These are phyloP conservation scores for Chrysoporthe puriensis DNA, from an alignment of 2,329 filamentous ascomycete species.

Conservation along the genomic window DNA sequence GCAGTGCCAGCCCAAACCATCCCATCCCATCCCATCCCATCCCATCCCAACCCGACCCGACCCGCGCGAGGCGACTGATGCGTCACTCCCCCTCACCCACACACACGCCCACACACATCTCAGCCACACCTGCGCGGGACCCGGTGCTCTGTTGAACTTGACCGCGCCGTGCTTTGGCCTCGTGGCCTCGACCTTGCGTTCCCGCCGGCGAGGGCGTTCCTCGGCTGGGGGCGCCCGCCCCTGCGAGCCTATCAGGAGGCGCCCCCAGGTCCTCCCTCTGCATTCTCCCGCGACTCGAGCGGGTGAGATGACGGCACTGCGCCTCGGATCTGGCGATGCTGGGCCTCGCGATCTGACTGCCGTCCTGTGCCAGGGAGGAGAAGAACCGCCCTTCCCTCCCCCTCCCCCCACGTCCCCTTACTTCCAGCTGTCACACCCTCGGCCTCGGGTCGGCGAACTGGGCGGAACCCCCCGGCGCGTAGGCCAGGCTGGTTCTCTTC, in stretches of 20 bases:
- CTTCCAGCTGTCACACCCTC: not conserved
- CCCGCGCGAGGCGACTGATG: not conserved
- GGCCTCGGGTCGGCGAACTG: not conserved
- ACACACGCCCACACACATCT: not conserved
- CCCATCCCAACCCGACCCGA: no score
- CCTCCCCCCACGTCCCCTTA: not conserved
- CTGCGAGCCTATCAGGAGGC: not conserved
- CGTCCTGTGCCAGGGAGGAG: not conserved
- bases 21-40: no score
- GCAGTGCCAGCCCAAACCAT: no score
- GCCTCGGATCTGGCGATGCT: not conserved
- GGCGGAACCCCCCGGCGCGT: not conserved
- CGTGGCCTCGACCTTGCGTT: not conserved
- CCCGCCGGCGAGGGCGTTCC: not conserved
- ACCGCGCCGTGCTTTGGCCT: not conserved
- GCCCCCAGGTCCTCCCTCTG: not conserved
- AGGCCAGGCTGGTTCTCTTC: not conserved
- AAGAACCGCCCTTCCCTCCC: no score
- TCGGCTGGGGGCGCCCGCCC: not conserved
- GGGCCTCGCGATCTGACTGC: not conserved
- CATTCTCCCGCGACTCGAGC: not conserved
- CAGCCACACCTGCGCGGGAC: not conserved
- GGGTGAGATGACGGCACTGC: not conserved
- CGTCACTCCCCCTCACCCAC: not conserved
- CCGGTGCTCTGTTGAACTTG: not conserved